phyloP scores from a whole-genome alignment of 1,284 basidiomycete genomes.

The Spongiforma sp. region DNA sequence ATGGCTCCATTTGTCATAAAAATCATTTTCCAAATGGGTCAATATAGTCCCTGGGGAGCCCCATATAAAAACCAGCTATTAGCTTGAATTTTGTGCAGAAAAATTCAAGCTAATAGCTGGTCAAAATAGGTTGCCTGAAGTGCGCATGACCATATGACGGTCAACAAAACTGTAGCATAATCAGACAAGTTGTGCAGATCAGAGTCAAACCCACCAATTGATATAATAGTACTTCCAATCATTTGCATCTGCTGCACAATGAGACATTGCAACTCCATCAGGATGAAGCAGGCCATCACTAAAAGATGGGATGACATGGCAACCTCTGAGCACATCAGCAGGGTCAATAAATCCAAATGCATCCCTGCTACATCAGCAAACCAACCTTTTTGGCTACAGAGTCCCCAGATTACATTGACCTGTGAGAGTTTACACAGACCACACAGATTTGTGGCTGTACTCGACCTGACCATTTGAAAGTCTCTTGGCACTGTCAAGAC shows the following conservation, averaged over 20 bases:
- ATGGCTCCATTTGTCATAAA: too few relatives aligned
- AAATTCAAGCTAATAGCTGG: too few relatives aligned
- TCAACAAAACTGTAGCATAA: neutral
- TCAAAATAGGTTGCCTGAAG: too few relatives aligned
- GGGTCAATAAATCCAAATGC: neutral
- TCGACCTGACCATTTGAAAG: neutral
- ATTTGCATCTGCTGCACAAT: neutral
- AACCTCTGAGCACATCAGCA: neutral
- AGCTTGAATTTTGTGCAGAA: too few relatives aligned
- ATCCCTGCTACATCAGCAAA: too few relatives aligned
- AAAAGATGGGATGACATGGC: neutral
- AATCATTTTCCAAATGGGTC: too few relatives aligned
- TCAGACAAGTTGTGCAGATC: neutral
- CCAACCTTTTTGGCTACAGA: too few relatives aligned
- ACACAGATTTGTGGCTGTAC: neutral
- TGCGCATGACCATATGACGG: neutral
- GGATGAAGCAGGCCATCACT: neutral
- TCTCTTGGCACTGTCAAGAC: neutral
- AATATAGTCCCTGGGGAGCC: too few relatives aligned
- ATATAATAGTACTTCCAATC: neutral
- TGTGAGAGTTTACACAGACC: neutral
- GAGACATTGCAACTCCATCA: neutral
- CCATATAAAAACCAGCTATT: too few relatives aligned
- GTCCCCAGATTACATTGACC: neutral
- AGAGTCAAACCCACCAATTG: neutral